A percentile compares a stretch with the other conserved stretches of the same genome.
These are phyloP conservation scores for Puccinia hordei DNA, from an alignment of 1,284 basidiomycete species.

Conservation along the genomic window DNA sequence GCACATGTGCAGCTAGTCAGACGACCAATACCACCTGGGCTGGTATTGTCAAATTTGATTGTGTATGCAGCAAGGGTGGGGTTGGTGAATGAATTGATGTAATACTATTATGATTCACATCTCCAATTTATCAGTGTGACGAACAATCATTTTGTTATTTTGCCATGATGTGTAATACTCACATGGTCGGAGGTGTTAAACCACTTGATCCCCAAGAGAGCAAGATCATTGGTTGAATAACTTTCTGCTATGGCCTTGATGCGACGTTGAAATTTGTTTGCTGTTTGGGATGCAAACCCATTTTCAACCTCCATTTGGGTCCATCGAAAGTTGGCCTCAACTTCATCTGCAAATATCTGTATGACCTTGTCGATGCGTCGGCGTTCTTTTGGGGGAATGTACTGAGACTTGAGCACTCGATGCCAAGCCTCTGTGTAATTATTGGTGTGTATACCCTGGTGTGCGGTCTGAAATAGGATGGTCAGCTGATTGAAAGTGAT, in stretches of 20 bases:
- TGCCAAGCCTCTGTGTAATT: conserved; percentile 2
- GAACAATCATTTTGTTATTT: too few species aligned
- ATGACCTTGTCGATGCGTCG: neutral
- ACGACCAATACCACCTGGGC: neutral
- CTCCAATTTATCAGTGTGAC: too few species aligned
- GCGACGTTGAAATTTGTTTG: neutral
- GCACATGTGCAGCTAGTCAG: neutral
- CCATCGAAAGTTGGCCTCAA: neutral
- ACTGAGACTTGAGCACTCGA: neutral
- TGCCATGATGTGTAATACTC: too few species aligned
- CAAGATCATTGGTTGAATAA: neutral
- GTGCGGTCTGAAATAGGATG: neutral
- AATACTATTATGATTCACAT: neutral
- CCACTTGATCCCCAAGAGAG: neutral
- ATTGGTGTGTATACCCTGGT: neutral
- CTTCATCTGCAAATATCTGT: neutral
- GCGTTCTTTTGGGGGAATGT: neutral
- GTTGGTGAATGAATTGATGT: neutral
- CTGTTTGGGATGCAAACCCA: neutral
- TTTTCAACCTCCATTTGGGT: neutral
- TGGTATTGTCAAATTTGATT: neutral
- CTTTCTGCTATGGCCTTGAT: neutral
- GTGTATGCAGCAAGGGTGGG: neutral
- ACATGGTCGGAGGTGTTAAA: neutral
- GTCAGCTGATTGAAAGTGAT: neutral